phyloP scores from a whole-genome alignment of 139 green algal genomes.

The Coelastrella sp. region DNA sequence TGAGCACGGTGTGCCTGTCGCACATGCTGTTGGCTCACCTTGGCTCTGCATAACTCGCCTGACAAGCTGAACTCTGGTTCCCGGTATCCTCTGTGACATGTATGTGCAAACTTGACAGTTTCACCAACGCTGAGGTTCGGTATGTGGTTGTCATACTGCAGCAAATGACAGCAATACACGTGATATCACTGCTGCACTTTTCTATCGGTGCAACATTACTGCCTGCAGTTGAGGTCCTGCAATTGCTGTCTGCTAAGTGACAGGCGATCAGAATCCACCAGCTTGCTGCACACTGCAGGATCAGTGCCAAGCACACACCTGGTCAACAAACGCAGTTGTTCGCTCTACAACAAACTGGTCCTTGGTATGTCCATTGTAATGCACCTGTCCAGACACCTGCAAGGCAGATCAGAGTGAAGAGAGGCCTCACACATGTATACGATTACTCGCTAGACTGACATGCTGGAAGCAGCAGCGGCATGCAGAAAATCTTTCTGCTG shows the following conservation, averaged over 20 bases:
- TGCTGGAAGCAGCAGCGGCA: too few species aligned
- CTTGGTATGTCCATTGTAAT: constrained; percentile 76
- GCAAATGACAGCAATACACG: background rate
- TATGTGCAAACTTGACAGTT: constrained; percentile 81
- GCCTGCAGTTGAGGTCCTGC: too few species aligned
- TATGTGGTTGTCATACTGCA: constrained; percentile 78
- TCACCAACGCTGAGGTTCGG: constrained; percentile 79
- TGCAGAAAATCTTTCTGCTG: too few species aligned
- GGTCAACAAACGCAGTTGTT: constrained; percentile 70
- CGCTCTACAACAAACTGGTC: constrained; percentile 72
- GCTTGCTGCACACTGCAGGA: background rate
- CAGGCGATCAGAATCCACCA: too few species aligned
- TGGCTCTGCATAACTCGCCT: constrained; percentile 39
- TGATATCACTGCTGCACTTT: background rate
- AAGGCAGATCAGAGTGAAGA: background rate
- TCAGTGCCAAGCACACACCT: constrained; percentile 47
- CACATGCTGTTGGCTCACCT: constrained; percentile 20
- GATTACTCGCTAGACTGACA: too few species aligned
- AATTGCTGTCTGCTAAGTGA: too few species aligned
- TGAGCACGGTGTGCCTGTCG: too few species aligned
- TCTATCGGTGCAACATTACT: too few species aligned
- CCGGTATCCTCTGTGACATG: constrained; percentile 56
- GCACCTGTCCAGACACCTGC: constrained; percentile 70
- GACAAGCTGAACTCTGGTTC: constrained; percentile 49
- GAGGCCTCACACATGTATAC: too few species aligned